Evolutionary conservation across 164 flowering plant genomes (phyloP).

Genomic region (Brasenia schreberi): DNA sequence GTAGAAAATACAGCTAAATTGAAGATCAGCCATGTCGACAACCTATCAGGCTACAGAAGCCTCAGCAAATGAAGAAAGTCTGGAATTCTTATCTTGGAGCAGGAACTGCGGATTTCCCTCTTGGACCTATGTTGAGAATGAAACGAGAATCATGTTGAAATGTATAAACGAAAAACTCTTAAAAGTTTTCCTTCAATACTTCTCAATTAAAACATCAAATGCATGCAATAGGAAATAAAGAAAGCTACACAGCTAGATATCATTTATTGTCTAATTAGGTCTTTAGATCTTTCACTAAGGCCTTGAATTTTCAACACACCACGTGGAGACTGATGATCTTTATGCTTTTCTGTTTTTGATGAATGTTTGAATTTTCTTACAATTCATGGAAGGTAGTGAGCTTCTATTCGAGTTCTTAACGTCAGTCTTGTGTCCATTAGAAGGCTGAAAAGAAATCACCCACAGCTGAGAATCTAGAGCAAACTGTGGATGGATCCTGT

Average conservation of each 20-base stretch:
- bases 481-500: slow-evolving; percentile 11
- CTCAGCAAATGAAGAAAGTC: slow-evolving; percentile 61
- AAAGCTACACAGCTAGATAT: not conserved
- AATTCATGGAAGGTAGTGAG: not conserved
- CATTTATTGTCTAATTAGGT: too few relatives aligned
- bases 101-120: slow-evolving; percentile 72
- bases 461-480: slow-evolving; percentile 15
- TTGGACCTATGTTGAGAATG: slow-evolving; percentile 44
- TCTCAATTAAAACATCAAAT: not conserved
- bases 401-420: not conserved
- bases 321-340: too few relatives aligned
- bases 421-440: not conserved
- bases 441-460: slow-evolving; percentile 20
- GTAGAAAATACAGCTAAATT: too few relatives aligned
- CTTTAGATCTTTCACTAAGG: too few relatives aligned
- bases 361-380: not conserved
- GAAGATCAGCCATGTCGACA: not conserved
- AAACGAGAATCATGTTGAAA: not conserved
- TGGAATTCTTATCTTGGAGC: slow-evolving; percentile 38
- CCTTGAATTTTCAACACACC: too few relatives aligned
- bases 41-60: slow-evolving; percentile 53
- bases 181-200: not conserved
- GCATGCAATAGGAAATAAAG: not conserved
- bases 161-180: too few relatives aligned
- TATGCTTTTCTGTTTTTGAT: too few relatives aligned